Evolutionary conservation across 2,329 filamentous ascomycete species (phyloP).

Genomic region (Graphiopsis chlorocephala): DNA sequence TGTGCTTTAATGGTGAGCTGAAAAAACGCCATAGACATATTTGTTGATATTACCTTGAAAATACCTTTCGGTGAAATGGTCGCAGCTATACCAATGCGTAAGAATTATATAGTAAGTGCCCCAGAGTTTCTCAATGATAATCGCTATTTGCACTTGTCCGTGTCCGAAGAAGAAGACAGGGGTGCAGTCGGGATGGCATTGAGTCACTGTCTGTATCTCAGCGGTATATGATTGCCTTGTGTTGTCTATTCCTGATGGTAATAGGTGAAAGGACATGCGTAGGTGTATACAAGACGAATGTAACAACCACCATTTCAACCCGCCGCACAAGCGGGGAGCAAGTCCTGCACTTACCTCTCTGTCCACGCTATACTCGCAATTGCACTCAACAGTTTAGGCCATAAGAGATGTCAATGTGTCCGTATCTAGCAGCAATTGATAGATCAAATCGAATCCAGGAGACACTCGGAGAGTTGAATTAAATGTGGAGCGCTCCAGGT

Average conservation of each 20-base stretch:
- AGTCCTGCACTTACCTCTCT: not conserved
- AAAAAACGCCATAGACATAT: not conserved
- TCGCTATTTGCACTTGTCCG: not conserved
- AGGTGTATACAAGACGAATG: not conserved
- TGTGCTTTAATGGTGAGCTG: not conserved
- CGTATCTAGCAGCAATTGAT: not conserved
- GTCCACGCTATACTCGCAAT: not conserved
- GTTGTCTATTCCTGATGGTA: not conserved
- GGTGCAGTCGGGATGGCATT: not conserved
- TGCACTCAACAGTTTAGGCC: not conserved
- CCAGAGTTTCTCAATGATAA: not conserved
- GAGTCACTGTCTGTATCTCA: not conserved
- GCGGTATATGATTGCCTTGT: not conserved
- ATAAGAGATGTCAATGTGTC: not conserved
- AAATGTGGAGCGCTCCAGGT: no score
- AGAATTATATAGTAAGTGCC: not conserved
- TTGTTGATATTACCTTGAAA: not conserved
- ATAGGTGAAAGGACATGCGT: not conserved
- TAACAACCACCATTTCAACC: no score
- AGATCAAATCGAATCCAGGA: not conserved
- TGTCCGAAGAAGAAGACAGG: not conserved
- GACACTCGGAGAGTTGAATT: no score
- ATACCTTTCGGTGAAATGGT: not conserved
- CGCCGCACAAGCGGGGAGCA: not conserved
- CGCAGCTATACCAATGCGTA: not conserved